Evolutionary conservation across 1,284 basidiomycete genomes (phyloP).

Genomic region (Rhodotorula sp.): DNA sequence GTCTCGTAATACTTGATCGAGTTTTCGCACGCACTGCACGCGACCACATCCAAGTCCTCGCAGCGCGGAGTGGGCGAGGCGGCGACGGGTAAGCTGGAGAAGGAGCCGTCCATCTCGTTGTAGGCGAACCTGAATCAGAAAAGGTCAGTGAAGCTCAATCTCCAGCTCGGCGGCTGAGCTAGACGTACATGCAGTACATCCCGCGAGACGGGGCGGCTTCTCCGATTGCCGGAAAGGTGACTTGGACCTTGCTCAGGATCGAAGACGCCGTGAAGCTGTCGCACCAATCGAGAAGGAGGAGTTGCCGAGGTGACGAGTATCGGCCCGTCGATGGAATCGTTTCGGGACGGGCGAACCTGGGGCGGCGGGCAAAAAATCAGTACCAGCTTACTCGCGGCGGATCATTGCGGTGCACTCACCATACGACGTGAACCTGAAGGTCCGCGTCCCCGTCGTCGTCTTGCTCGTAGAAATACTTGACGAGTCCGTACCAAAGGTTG

Average conservation of each 20-base stretch:
- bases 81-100: background rate
- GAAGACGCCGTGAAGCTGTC: background rate
- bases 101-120: constrained; percentile 2
- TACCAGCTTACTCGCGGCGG: too few relatives aligned
- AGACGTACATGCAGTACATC: constrained; percentile 17
- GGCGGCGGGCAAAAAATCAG: too few relatives aligned
- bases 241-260: background rate
- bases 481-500: too few relatives aligned
- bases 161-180: background rate
- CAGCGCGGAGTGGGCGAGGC: background rate
- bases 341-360: background rate
- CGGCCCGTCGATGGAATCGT: background rate
- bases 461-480: too few relatives aligned
- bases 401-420: background rate
- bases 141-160: background rate
- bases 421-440: background rate
- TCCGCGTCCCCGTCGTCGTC: too few relatives aligned
- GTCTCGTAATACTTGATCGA: background rate
- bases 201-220: background rate
- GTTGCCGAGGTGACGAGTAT: background rate
- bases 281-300: constrained; percentile 11
- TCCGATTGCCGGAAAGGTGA: background rate
- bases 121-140: background rate
- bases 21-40: constrained; percentile 6
- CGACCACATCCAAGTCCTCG: background rate